A percentile compares a stretch with the other conserved stretches of the same genome.
These are phyloP conservation scores for Pyrrhoderma lamaoense DNA, from an alignment of 1,284 basidiomycete genomes.

Conservation along the genomic window DNA sequence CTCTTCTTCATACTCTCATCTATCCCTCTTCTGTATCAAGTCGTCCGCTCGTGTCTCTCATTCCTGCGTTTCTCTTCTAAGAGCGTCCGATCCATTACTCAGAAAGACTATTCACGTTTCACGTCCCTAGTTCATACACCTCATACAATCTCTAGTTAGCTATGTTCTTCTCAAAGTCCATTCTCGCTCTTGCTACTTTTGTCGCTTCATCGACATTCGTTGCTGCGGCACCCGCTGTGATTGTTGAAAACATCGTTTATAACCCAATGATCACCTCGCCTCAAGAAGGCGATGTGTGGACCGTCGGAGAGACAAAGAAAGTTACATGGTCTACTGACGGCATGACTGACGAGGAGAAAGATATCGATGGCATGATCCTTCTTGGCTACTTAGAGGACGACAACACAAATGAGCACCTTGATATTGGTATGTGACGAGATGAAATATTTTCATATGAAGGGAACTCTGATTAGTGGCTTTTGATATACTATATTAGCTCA, in stretches of 20 bases:
- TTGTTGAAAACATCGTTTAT: constrained; percentile 34
- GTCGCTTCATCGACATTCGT: constrained; percentile 23
- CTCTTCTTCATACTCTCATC: not conserved
- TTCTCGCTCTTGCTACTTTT: constrained; percentile 14
- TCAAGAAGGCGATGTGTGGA: constrained; percentile 28
- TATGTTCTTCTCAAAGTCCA: constrained; percentile 10
- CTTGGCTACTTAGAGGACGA: constrained; percentile 29
- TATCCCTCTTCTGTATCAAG: not conserved
- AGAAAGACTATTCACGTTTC: not conserved
- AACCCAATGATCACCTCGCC: constrained; percentile 41
- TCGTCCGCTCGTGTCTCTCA: constrained; percentile 8
- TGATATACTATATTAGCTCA: constrained; percentile 4
- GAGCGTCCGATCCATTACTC: not conserved
- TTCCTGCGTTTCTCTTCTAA: not conserved
- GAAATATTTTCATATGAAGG: not conserved
- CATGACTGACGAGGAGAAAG: constrained; percentile 27
- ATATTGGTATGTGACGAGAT: constrained; percentile 11
- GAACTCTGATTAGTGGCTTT: not conserved
- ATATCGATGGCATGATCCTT: constrained; percentile 29
- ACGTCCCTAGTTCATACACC: not conserved
- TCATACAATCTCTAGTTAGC: constrained; percentile 16
- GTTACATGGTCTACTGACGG: constrained; percentile 37
- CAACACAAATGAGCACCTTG: constrained; percentile 11
- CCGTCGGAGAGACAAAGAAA: constrained; percentile 28
- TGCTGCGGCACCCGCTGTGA: constrained; percentile 26